Evolutionary conservation across 306 rosid species (phyloP).

Genomic region (Hippophae rhamnoides): DNA sequence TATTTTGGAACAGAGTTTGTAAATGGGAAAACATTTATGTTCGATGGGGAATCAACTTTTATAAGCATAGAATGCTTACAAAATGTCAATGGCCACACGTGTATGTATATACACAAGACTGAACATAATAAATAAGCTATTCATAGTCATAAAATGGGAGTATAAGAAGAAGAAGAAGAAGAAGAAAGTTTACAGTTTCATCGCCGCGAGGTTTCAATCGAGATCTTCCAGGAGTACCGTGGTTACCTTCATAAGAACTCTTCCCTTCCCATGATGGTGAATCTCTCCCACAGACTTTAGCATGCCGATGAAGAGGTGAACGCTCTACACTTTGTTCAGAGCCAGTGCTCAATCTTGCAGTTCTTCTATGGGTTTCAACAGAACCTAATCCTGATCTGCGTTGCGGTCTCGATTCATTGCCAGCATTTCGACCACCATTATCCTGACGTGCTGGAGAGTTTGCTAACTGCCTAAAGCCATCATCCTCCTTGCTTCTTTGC

Average conservation of each 20-base stretch:
- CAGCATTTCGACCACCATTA: conserved; percentile 25
- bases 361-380: conserved; percentile 47
- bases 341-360: conserved; percentile 43
- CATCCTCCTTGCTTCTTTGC: conserved; percentile 49
- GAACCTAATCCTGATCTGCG: conserved; percentile 40
- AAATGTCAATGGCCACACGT: neutral
- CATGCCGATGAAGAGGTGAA: conserved; percentile 79
- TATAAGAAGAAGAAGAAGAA: conserved; percentile 11
- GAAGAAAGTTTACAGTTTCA: conserved; percentile 47
- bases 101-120: neutral
- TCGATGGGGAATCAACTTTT: too few species aligned
- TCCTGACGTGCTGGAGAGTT: conserved; percentile 58
- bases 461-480: conserved; percentile 35
- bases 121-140: conserved; percentile 1
- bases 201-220: conserved; percentile 59
- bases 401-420: conserved; percentile 32
- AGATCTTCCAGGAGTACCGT: conserved; percentile 71
- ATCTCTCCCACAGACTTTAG: conserved; percentile 50
- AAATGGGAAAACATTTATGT: too few species aligned
- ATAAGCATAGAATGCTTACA: too few species aligned
- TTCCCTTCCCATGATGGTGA: conserved; percentile 59
- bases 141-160: neutral
- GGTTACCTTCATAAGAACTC: conserved; percentile 49
- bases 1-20: neutral
- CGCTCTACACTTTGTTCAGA: conserved; percentile 66